Conservation (phyloP, 73 alveolate genomes). For the Urostyla sp. region DNA sequence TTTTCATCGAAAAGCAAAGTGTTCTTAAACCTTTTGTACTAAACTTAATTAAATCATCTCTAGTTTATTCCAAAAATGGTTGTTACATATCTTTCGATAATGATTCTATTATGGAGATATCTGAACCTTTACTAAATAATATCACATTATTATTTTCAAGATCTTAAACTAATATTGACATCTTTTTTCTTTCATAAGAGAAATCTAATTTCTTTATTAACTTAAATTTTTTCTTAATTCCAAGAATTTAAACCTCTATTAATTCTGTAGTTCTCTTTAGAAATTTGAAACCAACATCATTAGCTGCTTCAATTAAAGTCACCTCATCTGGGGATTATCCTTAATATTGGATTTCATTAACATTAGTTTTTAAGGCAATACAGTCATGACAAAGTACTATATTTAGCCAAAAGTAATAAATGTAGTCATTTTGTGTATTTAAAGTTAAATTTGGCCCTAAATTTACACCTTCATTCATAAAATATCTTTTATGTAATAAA, state of each 20-base stretch:
- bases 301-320: constrained; percentile 88
- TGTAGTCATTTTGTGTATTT: constrained; percentile 75
- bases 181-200: constrained; percentile 90
- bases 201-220: constrained; percentile 86
- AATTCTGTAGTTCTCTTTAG: constrained; percentile 69
- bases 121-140: constrained; percentile 92
- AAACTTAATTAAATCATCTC: constrained; percentile 76
- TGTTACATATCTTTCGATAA: constrained; percentile 49
- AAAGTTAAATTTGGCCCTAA: constrained; percentile 13
- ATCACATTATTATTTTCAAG: constrained; percentile 63
- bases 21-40: constrained; percentile 91
- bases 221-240: constrained; percentile 65
- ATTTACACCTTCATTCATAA: constrained; percentile 42
- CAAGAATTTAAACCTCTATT: constrained; percentile 71
- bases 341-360: constrained; percentile 68
- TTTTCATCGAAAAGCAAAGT: constrained; percentile 83
- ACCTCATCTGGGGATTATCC: constrained; percentile 97
- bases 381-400: constrained; percentile 77
- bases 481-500: neutral
- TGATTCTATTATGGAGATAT: constrained; percentile 71
- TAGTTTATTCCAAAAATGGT: constrained; percentile 67
- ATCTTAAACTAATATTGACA: constrained; percentile 87
- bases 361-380: constrained; percentile 74
- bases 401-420: constrained; percentile 78
- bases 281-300: constrained; percentile 83